Evolutionary conservation across 129 eudicot genomes (phyloP).

Genomic region (Flaveria trinervia): DNA sequence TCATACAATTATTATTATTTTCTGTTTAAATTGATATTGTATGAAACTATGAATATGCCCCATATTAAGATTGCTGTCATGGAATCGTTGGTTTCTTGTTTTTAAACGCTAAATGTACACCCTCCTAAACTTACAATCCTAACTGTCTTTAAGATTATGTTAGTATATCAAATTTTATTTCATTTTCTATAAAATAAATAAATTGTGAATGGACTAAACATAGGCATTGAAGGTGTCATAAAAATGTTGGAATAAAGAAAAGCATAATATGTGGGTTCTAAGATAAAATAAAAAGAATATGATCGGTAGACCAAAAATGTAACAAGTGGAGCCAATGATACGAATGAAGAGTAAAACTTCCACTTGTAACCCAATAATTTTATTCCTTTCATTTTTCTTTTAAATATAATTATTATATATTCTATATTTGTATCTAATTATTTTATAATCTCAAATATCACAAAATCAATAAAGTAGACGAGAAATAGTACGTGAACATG

Average conservation of each 20-base stretch:
- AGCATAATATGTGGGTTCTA: slow-evolving; percentile 11
- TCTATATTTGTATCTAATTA: too few species aligned
- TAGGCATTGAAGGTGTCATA: slow-evolving; percentile 1
- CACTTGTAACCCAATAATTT: slow-evolving; percentile 25
- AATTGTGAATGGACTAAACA: background rate
- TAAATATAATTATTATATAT: too few species aligned
- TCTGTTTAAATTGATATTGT: too few species aligned
- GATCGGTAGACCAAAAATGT: slow-evolving; percentile 29
- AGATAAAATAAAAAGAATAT: background rate
- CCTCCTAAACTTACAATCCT: too few species aligned
- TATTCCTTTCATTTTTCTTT: background rate
- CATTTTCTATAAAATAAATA: background rate
- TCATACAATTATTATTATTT: too few species aligned
- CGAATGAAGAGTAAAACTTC: background rate
- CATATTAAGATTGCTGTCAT: too few species aligned
- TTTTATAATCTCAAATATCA: too few species aligned
- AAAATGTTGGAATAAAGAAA: background rate
- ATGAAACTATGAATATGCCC: too few species aligned
- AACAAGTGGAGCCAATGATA: slow-evolving; percentile 36
- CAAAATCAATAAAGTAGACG: too few species aligned
- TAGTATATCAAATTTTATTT: background rate
- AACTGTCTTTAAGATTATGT: background rate
- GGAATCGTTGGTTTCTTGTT: too few species aligned
- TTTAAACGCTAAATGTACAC: too few species aligned
- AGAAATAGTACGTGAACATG: too few species aligned